Conservation (phyloP, 73 alveolate species). For the Stentor roeselii region DNA sequence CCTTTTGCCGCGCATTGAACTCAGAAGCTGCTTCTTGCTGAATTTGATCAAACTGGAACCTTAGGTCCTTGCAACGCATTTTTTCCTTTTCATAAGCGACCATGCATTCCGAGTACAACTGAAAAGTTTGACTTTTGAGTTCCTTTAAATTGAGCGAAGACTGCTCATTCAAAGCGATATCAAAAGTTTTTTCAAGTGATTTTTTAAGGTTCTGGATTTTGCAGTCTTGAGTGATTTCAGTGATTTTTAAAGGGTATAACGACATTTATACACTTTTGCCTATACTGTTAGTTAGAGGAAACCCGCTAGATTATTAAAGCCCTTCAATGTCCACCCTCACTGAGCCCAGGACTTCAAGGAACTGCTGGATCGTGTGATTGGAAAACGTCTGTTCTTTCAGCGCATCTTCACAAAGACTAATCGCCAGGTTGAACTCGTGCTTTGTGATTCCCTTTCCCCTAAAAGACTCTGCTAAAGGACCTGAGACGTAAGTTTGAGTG, state of each 20-base stretch:
- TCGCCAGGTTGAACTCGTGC: not conserved
- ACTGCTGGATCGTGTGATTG: not conserved
- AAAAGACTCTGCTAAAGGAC: not conserved
- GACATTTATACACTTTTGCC: no score
- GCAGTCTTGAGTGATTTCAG: no score
- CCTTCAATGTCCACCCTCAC: not conserved
- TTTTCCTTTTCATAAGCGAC: not conserved
- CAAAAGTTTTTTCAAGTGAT: no score
- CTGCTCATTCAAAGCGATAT: no score
- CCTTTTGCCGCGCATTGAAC: not conserved
- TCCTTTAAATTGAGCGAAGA: no score
- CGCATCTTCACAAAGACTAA: not conserved
- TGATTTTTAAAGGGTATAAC: no score
- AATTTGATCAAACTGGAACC: constrained; percentile 36
- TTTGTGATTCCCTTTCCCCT: constrained; percentile 12
- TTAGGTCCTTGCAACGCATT: not conserved
- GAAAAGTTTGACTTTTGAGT: not conserved
- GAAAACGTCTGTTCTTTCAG: not conserved
- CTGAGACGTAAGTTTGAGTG: not conserved
- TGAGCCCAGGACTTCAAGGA: not conserved
- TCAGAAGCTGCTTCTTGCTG: not conserved
- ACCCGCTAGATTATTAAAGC: not conserved
- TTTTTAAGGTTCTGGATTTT: no score
- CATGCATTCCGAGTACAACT: not conserved
- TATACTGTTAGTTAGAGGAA: no score